Conservation (phyloP, 2,329 filamentous ascomycete species). For the Clarireedia monteithiana region DNA sequence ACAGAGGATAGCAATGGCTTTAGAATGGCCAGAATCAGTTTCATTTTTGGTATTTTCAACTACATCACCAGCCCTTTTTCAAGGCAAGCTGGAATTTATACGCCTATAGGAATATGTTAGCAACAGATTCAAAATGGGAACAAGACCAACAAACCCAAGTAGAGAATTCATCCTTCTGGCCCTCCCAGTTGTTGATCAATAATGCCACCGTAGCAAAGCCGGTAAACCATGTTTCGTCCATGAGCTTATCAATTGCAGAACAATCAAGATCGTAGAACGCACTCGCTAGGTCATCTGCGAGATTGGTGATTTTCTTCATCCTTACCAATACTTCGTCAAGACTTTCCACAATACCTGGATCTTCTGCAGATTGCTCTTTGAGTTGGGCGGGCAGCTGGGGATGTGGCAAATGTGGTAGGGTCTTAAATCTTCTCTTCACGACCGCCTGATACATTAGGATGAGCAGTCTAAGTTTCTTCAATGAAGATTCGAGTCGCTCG, state of each 20-base stretch:
- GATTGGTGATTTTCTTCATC: slow-evolving; percentile 54
- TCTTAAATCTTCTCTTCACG: slow-evolving; percentile 60
- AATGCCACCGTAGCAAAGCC: slow-evolving; percentile 49
- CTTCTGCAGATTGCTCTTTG: slow-evolving; percentile 11
- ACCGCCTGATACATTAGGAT: slow-evolving; percentile 62
- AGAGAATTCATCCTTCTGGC: slow-evolving; percentile 66
- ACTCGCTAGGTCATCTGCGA: slow-evolving; percentile 61
- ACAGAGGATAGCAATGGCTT: too few relatives aligned
- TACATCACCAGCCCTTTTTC: slow-evolving; percentile 17
- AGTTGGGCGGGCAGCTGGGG: slow-evolving; percentile 30
- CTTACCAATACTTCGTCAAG: slow-evolving; percentile 49
- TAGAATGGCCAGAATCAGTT: too few relatives aligned
- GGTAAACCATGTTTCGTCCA: slow-evolving; percentile 53
- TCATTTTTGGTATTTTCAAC: too few relatives aligned
- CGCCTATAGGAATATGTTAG: slow-evolving; percentile 15
- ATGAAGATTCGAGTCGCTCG: slow-evolving; percentile 53
- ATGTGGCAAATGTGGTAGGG: slow-evolving; percentile 39
- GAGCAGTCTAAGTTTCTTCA: slow-evolving; percentile 59
- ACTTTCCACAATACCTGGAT: slow-evolving; percentile 26
- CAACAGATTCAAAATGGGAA: not conserved
- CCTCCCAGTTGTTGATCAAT: slow-evolving; percentile 54
- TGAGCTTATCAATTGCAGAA: slow-evolving; percentile 46
- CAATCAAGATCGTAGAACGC: slow-evolving; percentile 65
- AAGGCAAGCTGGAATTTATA: slow-evolving; percentile 25
- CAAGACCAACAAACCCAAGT: slow-evolving; percentile 47